Evolutionary conservation across 2,329 filamentous ascomycete genomes (phyloP), one percentile per base, ranked within the genome.

Genomic region (Clarireedia paspali): DNA sequence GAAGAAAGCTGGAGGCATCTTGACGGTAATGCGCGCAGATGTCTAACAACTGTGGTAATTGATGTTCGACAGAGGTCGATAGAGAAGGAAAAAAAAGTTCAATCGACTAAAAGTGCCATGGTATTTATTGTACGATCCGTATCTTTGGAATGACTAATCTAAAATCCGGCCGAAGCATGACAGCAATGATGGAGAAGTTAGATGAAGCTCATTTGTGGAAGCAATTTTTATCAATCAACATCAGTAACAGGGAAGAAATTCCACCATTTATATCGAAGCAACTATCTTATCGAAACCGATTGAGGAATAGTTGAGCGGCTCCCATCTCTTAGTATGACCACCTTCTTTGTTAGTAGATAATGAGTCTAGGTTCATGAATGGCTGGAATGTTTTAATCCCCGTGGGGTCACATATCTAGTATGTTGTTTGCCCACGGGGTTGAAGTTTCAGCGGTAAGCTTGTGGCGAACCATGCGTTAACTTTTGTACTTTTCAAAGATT

Each of bases 1-100:
- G 56, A 64, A 64, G 38, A 64, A 64, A 10, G 46, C 47, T 36
- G 42, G 47, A 39, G 52, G 47, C 56, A 59, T 58, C 24, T 54
- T 59, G 36, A 7, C 46, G 38, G 20, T 50, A 30, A 20, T 50
- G 36, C 26, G 30, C 30, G 30, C 30, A 12, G 30, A 34, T 50
- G 26, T 48, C 40, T 40, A 26, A 26, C n/a, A 36, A 27, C 14
- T 24, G 34, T 14, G 10, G 20, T 30, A 10, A 27, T 48, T 38
- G 2, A 36, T 36, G 39, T 55, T 55, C 53, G 46, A 55, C 53
- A 6, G 49, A 20, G 24, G 53, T 15, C 53, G 53, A 55, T 55
- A 27, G 34, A 30, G 15, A 26, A 30, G 23, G 34, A 40, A 26
- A 4, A 15, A 14, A 14, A 7, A 23, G 20, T 20, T 15, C 17